phyloP scores from a whole-genome alignment of 2,329 filamentous ascomycete genomes.

The Sclerotinia nivalis region DNA sequence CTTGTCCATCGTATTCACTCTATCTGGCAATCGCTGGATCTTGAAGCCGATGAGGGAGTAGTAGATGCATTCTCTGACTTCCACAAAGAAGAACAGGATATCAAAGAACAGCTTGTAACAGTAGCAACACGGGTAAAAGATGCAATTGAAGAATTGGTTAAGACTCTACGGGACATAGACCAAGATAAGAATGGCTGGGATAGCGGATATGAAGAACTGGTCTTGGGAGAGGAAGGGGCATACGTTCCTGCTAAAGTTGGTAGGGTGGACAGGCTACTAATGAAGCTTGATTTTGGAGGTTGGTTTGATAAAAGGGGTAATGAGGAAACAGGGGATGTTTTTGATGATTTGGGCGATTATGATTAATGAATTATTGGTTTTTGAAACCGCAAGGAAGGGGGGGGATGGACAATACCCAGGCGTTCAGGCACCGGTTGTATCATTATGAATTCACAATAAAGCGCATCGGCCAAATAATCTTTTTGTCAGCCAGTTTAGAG shows the following conservation, averaged over 20 bases:
- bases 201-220: constrained; percentile 42
- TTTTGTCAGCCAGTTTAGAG: not conserved
- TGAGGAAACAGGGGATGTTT: constrained; percentile 30
- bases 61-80: constrained; percentile 74
- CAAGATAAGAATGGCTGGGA: constrained; percentile 39
- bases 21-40: constrained; percentile 75
- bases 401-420: constrained; percentile 1
- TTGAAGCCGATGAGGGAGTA: constrained; percentile 80
- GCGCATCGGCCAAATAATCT: not conserved
- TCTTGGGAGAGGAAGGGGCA: constrained; percentile 47
- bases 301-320: constrained; percentile 39
- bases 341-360: constrained; percentile 33
- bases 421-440: not conserved
- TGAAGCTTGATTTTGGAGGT: constrained; percentile 72
- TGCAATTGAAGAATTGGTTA: constrained; percentile 63
- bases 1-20: constrained; percentile 73
- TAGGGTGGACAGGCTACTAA: constrained; percentile 79
- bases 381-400: not conserved
- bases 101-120: constrained; percentile 62
- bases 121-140: constrained; percentile 65
- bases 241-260: constrained; percentile 74
- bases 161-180: constrained; percentile 59
- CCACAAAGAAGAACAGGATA: constrained; percentile 68
- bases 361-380: constrained; percentile 10
- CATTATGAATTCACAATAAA: not conserved